Conservation (phyloP, 495 filamentous ascomycete genomes). For the Penicillium ucsense region DNA sequence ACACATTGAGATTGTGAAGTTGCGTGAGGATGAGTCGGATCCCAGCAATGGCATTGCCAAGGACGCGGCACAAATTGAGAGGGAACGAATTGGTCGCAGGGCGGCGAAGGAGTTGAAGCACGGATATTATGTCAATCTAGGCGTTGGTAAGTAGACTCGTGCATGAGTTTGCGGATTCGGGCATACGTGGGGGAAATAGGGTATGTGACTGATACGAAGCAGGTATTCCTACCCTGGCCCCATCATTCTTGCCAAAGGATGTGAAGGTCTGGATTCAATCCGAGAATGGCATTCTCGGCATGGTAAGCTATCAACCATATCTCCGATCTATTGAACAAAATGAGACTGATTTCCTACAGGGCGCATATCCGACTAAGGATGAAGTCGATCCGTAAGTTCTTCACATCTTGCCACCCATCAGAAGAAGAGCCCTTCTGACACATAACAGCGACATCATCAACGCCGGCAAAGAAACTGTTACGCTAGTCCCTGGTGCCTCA, state of each 20-base stretch:
- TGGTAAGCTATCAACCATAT: conserved; percentile 26
- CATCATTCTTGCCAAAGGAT: conserved; percentile 64
- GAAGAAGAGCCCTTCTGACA: not conserved
- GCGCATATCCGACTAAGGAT: conserved; percentile 70
- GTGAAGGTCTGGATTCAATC: conserved; percentile 81
- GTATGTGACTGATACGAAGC: not conserved
- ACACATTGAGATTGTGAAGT: conserved; percentile 74
- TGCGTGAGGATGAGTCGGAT: conserved; percentile 45
- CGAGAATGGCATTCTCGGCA: conserved; percentile 85
- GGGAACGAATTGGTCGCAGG: conserved; percentile 70
- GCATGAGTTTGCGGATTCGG: not conserved
- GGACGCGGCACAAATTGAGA: conserved; percentile 54
- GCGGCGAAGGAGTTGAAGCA: conserved; percentile 92
- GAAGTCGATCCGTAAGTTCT: conserved; percentile 57
- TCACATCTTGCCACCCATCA: not conserved
- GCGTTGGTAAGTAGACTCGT: conserved; percentile 62
- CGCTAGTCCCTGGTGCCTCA: conserved; percentile 65
- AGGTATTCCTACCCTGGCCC: conserved; percentile 77
- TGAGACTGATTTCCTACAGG: conserved; percentile 28
- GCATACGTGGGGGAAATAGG: too few species aligned
- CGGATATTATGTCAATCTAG: conserved; percentile 87
- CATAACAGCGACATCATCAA: conserved; percentile 67
- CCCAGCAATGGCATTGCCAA: conserved; percentile 42
- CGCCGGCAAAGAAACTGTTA: conserved; percentile 90
- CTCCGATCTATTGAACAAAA: conserved; percentile 2